Percentiles rank a stretch among this genome's conserved stretches.
phyloP scores from a whole-genome alignment of 1,139 yeast genomes.

The Yamadazyma mexicana region DNA sequence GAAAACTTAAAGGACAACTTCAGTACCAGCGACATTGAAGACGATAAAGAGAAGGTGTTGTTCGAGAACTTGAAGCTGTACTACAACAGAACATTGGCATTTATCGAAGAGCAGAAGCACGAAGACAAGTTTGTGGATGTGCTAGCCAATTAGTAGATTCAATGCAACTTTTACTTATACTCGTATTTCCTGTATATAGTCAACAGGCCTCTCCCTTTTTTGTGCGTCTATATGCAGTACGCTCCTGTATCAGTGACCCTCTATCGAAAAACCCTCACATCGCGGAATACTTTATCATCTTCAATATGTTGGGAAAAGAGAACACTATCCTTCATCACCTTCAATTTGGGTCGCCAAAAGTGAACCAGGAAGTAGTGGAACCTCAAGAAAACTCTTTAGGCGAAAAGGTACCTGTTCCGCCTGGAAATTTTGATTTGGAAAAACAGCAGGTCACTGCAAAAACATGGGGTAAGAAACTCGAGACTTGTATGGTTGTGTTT shows the following conservation, averaged over 20 bases:
- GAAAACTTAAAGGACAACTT: conserved; percentile 47
- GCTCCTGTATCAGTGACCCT: too few species aligned
- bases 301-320: conserved; percentile 2
- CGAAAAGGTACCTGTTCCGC: too few species aligned
- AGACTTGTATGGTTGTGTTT: too few species aligned
- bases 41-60: conserved; percentile 34
- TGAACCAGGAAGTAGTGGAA: too few species aligned
- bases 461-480: too few species aligned
- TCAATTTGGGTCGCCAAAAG: conserved; percentile 3
- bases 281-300: background rate
- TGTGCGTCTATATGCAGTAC: too few species aligned
- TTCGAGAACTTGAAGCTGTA: conserved; percentile 33
- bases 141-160: background rate
- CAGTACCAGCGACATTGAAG: conserved; percentile 15
- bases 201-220: background rate
- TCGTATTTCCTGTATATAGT: too few species aligned
- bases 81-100: conserved; percentile 67
- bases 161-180: background rate
- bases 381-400: too few species aligned
- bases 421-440: conserved; percentile 2
- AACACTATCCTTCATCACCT: conserved; percentile 4
- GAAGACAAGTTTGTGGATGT: conserved; percentile 53
- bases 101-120: conserved; percentile 64
- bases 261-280: too few species aligned
- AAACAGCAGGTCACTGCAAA: background rate